Conservation (phyloP, 441 rosid genomes). For the Eruca vesicaria region DNA sequence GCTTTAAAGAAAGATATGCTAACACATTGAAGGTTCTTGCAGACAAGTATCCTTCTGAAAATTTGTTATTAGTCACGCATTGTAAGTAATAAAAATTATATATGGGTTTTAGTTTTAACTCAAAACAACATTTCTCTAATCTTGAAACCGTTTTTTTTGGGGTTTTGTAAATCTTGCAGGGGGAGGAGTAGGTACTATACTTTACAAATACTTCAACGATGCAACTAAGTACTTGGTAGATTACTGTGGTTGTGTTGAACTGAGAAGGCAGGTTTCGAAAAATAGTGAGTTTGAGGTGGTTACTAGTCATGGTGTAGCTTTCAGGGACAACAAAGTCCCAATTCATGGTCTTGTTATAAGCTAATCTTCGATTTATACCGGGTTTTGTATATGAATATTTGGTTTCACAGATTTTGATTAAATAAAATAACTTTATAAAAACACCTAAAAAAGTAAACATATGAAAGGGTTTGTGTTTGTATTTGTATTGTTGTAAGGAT, state of each 20-base stretch:
- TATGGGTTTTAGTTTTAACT: neutral
- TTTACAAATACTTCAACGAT: neutral
- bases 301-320: neutral
- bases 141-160: neutral
- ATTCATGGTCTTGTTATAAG: neutral
- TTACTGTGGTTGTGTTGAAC: neutral
- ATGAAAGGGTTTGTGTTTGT: neutral
- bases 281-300: neutral
- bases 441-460: neutral
- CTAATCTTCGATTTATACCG: neutral
- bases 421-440: neutral
- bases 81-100: neutral
- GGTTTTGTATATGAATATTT: neutral
- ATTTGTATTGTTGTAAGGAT: no score
- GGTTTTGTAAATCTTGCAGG: neutral
- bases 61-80: neutral
- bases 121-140: neutral
- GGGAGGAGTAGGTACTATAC: neutral
- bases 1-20: neutral
- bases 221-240: neutral
- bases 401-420: neutral
- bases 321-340: conserved; percentile 4
- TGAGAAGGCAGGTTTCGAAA: neutral
- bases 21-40: neutral
- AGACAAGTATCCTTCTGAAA: neutral